Evolutionary conservation across 202 grass and related monocot genomes (phyloP), one percentile per base, ranked within the genome.

Genomic region (Digitaria exilis): DNA sequence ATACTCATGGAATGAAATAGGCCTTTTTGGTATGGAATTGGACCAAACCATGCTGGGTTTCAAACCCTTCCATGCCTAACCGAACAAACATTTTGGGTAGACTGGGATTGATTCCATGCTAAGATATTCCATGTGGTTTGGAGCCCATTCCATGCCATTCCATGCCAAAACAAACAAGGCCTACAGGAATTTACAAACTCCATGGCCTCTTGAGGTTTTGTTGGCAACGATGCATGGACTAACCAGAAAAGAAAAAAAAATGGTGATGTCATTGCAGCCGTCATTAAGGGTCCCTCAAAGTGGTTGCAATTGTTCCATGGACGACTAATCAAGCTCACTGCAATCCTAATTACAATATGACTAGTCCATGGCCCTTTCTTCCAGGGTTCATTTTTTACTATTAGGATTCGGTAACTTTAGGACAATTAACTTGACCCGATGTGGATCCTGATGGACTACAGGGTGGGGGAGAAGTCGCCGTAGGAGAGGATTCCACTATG

Each of bases 301-400:
- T 82, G 41, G 55, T 72, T 73, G 55, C 14, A 82, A 25, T 41
- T 71, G 39, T 43, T 9, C 2, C 42, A 46, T 51, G 17, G 15
- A 34, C 43, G 16, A 18, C 0, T 65, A 44, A 78, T 51, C 49
- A 51, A 51, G 59, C 42, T 49, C 58, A 49, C 17, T 16, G 6
- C 24, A 19, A 49, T 0, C 15, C 37, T 58, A 44, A 76, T 30
- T 9, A 34, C 4, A 24, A 31, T 18, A 26, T 0, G 6, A 37
- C 48, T 73, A 13, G 26, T 18, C n/a, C 6, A 44, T 1, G 12
- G 42, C 5, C 5, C 42, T 32, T 63, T 44, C 29, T 0, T 9
- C 21, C 82, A 69, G 72, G 28, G 69, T 84, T 59, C 35, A 14
- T n/a, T 28, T 17, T 19, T n/a, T 31, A 65, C 43, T 54, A 68